Evolutionary conservation across 805 yeast genomes (phyloP).

Genomic region (Metschnikowia corniflorae): DNA sequence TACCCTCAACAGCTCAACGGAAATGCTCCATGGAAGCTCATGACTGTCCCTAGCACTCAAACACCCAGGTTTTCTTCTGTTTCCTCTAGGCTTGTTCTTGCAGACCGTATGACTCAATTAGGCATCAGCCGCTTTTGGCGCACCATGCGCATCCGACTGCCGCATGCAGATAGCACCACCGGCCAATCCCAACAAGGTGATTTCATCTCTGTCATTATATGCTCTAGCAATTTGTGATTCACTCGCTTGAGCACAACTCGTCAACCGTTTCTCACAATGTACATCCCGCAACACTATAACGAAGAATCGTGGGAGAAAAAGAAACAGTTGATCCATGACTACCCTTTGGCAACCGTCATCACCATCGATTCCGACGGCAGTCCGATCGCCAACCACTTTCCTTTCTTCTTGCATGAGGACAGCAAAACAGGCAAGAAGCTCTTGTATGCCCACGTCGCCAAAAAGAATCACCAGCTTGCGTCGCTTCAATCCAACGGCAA

Average conservation of each 20-base stretch:
- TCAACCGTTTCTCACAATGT: slow-evolving; percentile 30
- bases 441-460: slow-evolving; percentile 55
- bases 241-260: too few species aligned
- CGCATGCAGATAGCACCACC: background rate
- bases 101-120: too few species aligned
- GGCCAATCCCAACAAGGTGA: background rate
- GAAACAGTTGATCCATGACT: slow-evolving; percentile 38
- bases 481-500: slow-evolving; percentile 35
- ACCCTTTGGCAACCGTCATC: slow-evolving; percentile 53
- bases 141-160: slow-evolving; percentile 3
- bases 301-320: slow-evolving; percentile 36
- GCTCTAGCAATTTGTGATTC: too few species aligned
- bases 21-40: too few species aligned
- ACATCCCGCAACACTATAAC: slow-evolving; percentile 33
- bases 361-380: slow-evolving; percentile 37
- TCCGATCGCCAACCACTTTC: slow-evolving; percentile 53
- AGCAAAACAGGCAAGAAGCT: slow-evolving; percentile 34
- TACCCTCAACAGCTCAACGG: too few species aligned
- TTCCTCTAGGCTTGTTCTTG: too few species aligned
- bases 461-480: slow-evolving; percentile 48
- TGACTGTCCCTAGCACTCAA: too few species aligned
- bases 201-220: too few species aligned
- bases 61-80: too few species aligned
- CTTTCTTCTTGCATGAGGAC: slow-evolving; percentile 43
- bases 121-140: too few species aligned